A percentile compares a stretch with the other conserved stretches of the same genome.
These are phyloP conservation scores for Camellia oleifera DNA, from an alignment of 179 eudicot genomes.

Conservation along the genomic window DNA sequence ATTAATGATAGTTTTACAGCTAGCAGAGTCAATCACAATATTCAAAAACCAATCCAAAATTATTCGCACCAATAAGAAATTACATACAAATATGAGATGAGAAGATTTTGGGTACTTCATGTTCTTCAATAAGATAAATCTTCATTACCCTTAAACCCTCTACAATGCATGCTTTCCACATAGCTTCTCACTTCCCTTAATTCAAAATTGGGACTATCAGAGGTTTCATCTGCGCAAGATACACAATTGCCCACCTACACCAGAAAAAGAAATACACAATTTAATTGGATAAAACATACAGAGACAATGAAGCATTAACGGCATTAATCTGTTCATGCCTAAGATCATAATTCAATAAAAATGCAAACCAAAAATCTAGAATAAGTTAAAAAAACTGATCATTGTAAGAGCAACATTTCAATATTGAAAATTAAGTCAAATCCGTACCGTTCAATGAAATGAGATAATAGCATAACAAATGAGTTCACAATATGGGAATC, in stretches of 20 bases:
- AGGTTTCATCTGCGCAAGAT: conserved; percentile 89
- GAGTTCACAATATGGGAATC: neutral
- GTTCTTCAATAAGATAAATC: neutral
- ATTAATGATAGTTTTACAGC: neutral
- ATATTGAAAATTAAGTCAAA: neutral
- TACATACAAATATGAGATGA: conserved; percentile 28
- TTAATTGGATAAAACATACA: neutral
- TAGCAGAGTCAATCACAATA: neutral
- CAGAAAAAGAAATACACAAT: conserved; percentile 16
- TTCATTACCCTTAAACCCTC: neutral
- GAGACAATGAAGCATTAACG: neutral
- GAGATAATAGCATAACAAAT: neutral
- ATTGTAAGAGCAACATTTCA: neutral
- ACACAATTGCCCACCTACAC: conserved; percentile 92
- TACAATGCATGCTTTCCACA: conserved; percentile 6
- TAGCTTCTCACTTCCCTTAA: conserved; percentile 54
- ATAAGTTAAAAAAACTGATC: neutral
- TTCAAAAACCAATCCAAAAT: conserved; percentile 9
- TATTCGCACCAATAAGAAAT: neutral
- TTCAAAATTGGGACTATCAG: conserved; percentile 81
- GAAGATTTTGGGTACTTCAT: neutral
- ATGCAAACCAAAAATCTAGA: neutral
- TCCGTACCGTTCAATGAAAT: neutral
- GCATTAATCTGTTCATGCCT: neutral
- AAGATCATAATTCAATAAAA: neutral